Conservation (phyloP, 192 early-diverging fungal genomes). For the Mortierella claussenii region DNA sequence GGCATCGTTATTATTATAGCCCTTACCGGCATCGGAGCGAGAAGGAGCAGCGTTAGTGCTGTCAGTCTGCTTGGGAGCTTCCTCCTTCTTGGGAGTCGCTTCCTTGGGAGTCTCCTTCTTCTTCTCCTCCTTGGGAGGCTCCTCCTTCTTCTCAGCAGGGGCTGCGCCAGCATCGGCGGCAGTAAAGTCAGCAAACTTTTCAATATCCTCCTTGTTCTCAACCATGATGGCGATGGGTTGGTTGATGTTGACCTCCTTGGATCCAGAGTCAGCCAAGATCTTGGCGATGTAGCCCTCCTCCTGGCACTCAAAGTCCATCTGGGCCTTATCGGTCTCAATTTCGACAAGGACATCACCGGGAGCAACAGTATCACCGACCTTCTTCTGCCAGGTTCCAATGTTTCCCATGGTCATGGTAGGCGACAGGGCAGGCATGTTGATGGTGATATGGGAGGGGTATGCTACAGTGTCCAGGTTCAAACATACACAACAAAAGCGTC, state of each 20-base stretch:
- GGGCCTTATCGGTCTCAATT: slow-evolving; percentile 99
- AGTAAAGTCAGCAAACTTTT: slow-evolving; percentile 86
- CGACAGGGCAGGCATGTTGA: slow-evolving; percentile 98
- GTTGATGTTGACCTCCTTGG: slow-evolving; percentile 81
- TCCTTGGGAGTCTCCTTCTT: slow-evolving; percentile 30
- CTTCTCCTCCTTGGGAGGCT: slow-evolving; percentile 28
- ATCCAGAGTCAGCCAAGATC: slow-evolving; percentile 84
- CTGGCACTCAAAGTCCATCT: slow-evolving; percentile 99
- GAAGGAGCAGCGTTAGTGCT: slow-evolving; percentile 45
- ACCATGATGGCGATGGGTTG: slow-evolving; percentile 92
- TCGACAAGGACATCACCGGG: slow-evolving; percentile 95
- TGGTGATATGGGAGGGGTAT: slow-evolving; percentile 82
- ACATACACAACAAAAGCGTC: neutral
- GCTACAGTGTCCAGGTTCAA: slow-evolving; percentile 55
- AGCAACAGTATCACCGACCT: slow-evolving; percentile 88
- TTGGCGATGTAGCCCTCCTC: slow-evolving; percentile 97
- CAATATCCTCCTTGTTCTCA: slow-evolving; percentile 88
- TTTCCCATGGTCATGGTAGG: slow-evolving; percentile 98
- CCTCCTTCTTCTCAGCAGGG: slow-evolving; percentile 50
- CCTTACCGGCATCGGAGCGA: slow-evolving; percentile 48
- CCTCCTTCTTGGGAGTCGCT: slow-evolving; percentile 4
- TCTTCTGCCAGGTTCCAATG: slow-evolving; percentile 93
- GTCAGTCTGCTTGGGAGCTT: slow-evolving; percentile 1
- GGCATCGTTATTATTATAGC: too few relatives aligned
- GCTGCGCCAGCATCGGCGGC: slow-evolving; percentile 61